Conservation (phyloP, 495 filamentous ascomycete genomes). For the Podospora anserina region DNA sequence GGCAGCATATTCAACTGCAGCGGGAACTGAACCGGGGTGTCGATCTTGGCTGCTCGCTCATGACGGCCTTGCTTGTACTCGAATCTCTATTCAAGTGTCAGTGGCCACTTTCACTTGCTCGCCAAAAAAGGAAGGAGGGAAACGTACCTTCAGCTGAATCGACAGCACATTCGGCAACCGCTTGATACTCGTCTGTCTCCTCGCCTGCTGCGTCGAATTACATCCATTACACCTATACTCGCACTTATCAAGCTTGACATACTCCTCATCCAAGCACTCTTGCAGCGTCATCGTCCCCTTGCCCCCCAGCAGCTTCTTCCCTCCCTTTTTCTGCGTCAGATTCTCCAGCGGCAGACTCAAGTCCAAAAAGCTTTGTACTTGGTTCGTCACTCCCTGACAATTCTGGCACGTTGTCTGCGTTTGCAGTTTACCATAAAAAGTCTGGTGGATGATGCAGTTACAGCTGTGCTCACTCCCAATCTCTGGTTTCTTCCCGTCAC, state of each 20-base stretch:
- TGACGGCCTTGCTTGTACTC: constrained; percentile 62
- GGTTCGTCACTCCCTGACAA: constrained; percentile 72
- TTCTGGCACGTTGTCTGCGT: constrained; percentile 83
- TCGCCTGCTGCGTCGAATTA: constrained; percentile 65
- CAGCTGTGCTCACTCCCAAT: constrained; percentile 61
- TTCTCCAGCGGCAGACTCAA: constrained; percentile 76
- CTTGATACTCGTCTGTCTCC: constrained; percentile 75
- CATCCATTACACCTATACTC: constrained; percentile 81
- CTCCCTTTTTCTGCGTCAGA: constrained; percentile 48
- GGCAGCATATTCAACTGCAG: constrained; percentile 83
- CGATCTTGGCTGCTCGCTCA: constrained; percentile 70
- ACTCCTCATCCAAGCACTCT: constrained; percentile 75
- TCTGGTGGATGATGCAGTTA: constrained; percentile 82
- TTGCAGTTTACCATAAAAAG: constrained; percentile 82
- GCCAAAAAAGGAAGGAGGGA: background rate
- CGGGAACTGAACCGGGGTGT: constrained; percentile 77
- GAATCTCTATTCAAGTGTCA: constrained; percentile 57
- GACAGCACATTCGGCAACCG: constrained; percentile 80
- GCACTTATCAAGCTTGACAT: constrained; percentile 70
- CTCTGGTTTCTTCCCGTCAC: constrained; percentile 53
- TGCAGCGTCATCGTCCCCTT: constrained; percentile 56
- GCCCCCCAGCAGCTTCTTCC: constrained; percentile 33
- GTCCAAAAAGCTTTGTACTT: constrained; percentile 82
- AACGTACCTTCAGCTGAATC: constrained; percentile 80
- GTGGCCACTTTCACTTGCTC: background rate